Evolutionary conservation across 2,329 filamentous ascomycete species (phyloP).

Genomic region (Neopestalotiopsis rosae): DNA sequence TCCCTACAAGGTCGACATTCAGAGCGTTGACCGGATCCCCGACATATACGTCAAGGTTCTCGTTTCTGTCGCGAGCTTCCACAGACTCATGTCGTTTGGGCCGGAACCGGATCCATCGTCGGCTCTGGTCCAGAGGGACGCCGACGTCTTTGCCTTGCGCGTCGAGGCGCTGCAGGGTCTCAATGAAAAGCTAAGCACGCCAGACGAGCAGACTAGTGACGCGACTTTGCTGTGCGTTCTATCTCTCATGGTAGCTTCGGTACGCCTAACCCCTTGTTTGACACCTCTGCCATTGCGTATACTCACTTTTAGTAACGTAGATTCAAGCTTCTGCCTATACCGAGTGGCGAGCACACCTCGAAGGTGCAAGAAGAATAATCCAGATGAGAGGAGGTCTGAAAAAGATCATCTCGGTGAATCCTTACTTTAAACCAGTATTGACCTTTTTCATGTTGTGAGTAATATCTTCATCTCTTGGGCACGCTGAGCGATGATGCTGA

Average conservation of each 20-base stretch:
- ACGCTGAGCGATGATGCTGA: not conserved
- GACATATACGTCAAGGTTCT: constrained; percentile 22
- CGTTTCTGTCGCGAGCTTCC: constrained; percentile 20
- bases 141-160: constrained; percentile 19
- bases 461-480: not conserved
- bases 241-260: constrained; percentile 20
- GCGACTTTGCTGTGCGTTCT: constrained; percentile 21
- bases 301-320: constrained; percentile 5
- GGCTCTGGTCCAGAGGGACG: constrained; percentile 16
- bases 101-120: constrained; percentile 16
- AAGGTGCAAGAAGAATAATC: constrained; percentile 23
- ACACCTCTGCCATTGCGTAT: not conserved
- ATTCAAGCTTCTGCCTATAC: constrained; percentile 22
- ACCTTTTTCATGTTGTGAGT: constrained; percentile 21
- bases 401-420: constrained; percentile 19
- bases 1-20: constrained; percentile 20
- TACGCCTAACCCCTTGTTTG: not conserved
- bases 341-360: constrained; percentile 23
- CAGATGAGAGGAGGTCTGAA: constrained; percentile 21
- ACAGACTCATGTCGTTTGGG: constrained; percentile 20
- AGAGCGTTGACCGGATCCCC: constrained; percentile 17
- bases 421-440: constrained; percentile 21
- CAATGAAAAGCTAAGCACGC: constrained; percentile 19
- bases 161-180: constrained; percentile 18
- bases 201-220: constrained; percentile 21